Evolutionary conservation across 495 filamentous ascomycete genomes (phyloP), one percentile per base, ranked within the genome.

Genomic region (Neurospora africana): DNA sequence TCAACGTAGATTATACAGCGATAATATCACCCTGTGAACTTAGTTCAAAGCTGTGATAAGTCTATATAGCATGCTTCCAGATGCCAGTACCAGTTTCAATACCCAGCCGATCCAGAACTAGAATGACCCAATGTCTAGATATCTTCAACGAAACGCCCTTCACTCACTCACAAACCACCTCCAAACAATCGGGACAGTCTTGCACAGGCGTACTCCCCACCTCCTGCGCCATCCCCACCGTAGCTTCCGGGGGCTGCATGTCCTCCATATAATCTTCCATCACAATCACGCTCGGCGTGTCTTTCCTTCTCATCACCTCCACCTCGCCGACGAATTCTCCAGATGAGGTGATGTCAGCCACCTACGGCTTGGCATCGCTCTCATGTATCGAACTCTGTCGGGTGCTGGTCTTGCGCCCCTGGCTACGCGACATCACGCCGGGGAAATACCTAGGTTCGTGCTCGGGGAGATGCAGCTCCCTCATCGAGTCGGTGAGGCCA

Each of bases 391-490:
- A 84, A 68, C 73, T 74, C 53, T 78, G 79, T 53, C 82, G 75
- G 68, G 76, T 76, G 78, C 86, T 91, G 65, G 82, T 80, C 68
- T 82, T 82, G 68, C 86, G 82, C 43, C 53, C 27, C 15, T 84
- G 85, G 70, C 84, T 85, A 69, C 89, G 85, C 76, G 89, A 87
- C 30, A 93, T 85, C 68, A 92, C 84, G 4, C 91, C 91, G 0
- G 91, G 91, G 78, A 92, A 91, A 58, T 92, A 91, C 73, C 87
- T 86, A 41, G 90, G 90, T 76, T 92, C 89, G 30, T 85, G 85
- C 0, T 85, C 82, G 15, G 82, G 85, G 35, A 89, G 81, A 73
- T 90, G 79, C 67, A 74, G 71, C 58, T 81, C 81, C 70, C 72
- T 72, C 68, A 76, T 73, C 40, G 15, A 36, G 68, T 69, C 75